A percentile compares a stretch with the other conserved stretches of the same genome.
These are phyloP conservation scores for Scheffersomyces stambukii DNA, from an alignment of 1,139 yeast species.

Conservation along the genomic window DNA sequence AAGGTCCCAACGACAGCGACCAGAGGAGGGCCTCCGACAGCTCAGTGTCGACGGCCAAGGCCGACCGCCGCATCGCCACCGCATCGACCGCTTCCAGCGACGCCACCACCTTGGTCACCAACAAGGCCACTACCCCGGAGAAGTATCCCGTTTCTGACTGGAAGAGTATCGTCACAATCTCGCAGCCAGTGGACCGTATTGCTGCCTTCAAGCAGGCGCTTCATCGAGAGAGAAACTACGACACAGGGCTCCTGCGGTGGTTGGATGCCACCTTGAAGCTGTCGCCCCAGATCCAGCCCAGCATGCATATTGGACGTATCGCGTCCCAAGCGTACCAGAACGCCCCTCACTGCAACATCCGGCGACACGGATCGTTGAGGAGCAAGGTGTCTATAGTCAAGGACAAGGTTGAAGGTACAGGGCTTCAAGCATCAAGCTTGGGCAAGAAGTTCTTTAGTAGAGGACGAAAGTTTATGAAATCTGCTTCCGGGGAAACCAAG, in stretches of 20 bases:
- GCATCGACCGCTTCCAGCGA: conserved; percentile 2
- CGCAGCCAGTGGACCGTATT: conserved; percentile 43
- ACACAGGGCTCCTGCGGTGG: conserved; percentile 49
- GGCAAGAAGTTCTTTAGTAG: conserved; percentile 41
- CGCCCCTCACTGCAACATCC: conserved; percentile 42
- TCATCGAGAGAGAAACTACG: conserved; percentile 33
- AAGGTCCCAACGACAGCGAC: conserved; percentile 7
- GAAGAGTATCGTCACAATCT: conserved; percentile 39
- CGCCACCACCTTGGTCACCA: background rate
- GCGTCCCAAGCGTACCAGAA: conserved; percentile 46
- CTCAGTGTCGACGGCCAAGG: conserved; percentile 3
- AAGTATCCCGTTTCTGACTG: conserved; percentile 39
- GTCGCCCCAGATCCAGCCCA: conserved; percentile 21
- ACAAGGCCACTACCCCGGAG: conserved; percentile 4
- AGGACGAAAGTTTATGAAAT: conserved; percentile 36
- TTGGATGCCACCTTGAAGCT: conserved; percentile 34
- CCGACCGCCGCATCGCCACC: conserved; percentile 1
- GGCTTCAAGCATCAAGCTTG: conserved; percentile 38
- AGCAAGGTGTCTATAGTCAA: conserved; percentile 41
- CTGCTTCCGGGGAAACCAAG: conserved; percentile 11
- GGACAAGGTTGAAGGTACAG: conserved; percentile 42
- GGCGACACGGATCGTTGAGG: conserved; percentile 39
- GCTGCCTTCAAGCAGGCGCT: conserved; percentile 38
- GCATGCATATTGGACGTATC: conserved; percentile 41
- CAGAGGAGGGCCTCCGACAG: conserved; percentile 6